Evolutionary conservation across 768 basidiomycete genomes (phyloP).

Genomic region (Xerocomus potaroensis): DNA sequence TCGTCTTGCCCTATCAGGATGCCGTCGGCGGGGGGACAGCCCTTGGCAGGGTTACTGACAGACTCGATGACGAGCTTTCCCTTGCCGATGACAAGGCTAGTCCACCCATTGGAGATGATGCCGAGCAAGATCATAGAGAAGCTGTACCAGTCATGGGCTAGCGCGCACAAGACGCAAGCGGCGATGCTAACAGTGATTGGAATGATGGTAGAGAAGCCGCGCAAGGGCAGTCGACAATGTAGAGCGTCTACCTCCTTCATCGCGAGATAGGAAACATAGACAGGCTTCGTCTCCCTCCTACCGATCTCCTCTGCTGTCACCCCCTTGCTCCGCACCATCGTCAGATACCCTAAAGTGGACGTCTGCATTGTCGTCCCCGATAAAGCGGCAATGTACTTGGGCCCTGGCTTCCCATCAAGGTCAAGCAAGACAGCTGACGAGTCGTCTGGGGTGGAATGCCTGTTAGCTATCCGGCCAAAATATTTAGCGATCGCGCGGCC

Average conservation of each 20-base stretch:
- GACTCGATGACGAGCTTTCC: conserved; percentile 20
- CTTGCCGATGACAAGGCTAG: conserved; percentile 24
- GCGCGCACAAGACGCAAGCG: conserved; percentile 19
- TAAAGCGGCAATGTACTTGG: too few species aligned
- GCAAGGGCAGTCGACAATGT: conserved; percentile 3
- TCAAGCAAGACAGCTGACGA: too few species aligned
- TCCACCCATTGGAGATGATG: conserved; percentile 25
- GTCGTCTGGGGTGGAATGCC: conserved; percentile 16
- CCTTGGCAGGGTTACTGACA: conserved; percentile 11
- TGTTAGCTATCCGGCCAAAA: conserved; percentile 27
- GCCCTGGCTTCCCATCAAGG: conserved; percentile 28
- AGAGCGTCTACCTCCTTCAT: conserved; percentile 3
- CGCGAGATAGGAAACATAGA: conserved; percentile 15
- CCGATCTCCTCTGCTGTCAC: too few species aligned
- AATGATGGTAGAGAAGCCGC: conserved; percentile 12
- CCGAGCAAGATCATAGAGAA: conserved; percentile 31
- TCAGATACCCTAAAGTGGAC: too few species aligned
- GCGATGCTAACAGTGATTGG: conserved; percentile 21
- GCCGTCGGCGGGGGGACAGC: conserved; percentile 27
- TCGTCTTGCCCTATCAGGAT: conserved; percentile 15
- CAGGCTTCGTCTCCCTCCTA: conserved; percentile 21
- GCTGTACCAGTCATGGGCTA: conserved; percentile 29
- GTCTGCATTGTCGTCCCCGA: too few species aligned
- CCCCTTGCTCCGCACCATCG: too few species aligned
- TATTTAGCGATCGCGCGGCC: conserved; percentile 28